Percentiles rank a stretch among this genome's conserved stretches.
These are phyloP conservation scores for Fusarium phyllophilum DNA, from an alignment of 2,329 filamentous ascomycete species.

Conservation along the genomic window DNA sequence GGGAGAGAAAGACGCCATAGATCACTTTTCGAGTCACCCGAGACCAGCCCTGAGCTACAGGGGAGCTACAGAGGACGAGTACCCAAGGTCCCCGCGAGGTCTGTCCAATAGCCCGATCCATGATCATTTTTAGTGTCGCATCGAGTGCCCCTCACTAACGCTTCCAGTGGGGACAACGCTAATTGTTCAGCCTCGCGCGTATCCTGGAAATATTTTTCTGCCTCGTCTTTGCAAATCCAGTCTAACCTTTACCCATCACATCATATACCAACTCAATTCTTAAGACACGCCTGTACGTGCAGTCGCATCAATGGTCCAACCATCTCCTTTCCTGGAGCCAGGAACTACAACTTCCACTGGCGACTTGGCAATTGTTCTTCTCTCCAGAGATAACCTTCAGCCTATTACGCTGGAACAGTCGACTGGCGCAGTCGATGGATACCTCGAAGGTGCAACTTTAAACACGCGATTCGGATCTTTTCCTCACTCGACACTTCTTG, in stretches of 20 bases:
- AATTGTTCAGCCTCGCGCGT: constrained; percentile 32
- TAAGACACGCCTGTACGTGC: constrained; percentile 4
- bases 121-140: constrained; percentile 18
- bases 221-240: constrained; percentile 13
- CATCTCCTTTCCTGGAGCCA: constrained; percentile 83
- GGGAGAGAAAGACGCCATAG: constrained; percentile 36
- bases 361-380: constrained; percentile 82
- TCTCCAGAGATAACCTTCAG: constrained; percentile 86
- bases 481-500: constrained; percentile 80
- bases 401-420: constrained; percentile 75
- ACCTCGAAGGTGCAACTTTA: constrained; percentile 79
- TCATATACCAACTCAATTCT: not conserved
- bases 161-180: constrained; percentile 27
- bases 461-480: constrained; percentile 96
- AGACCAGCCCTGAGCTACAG: constrained; percentile 24
- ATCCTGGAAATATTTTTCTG: constrained; percentile 36
- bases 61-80: constrained; percentile 8
- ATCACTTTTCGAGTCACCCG: constrained; percentile 27
- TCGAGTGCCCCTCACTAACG: constrained; percentile 34
- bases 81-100: constrained; percentile 5
- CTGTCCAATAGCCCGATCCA: constrained; percentile 26
- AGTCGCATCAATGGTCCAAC: constrained; percentile 48
- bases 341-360: constrained; percentile 69
- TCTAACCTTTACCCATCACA: not conserved
- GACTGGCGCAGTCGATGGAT: constrained; percentile 73